Conservation (phyloP, 192 early-diverging fungal genomes). For the Spizellomyces punctatus region DNA sequence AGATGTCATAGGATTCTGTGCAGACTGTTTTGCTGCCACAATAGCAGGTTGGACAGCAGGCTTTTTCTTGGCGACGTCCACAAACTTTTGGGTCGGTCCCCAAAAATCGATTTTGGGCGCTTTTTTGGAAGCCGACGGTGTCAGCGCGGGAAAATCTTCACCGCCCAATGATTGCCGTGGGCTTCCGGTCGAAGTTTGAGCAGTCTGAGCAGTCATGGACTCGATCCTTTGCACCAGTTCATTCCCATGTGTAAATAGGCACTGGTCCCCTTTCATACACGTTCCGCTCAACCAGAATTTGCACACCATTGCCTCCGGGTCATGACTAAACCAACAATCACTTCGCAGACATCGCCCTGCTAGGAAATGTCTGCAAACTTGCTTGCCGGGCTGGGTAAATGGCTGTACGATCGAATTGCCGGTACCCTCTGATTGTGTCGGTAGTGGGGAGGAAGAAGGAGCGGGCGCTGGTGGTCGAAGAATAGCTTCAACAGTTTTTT, state of each 20-base stretch:
- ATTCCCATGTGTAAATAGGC: conserved; percentile 47
- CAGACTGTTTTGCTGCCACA: not conserved
- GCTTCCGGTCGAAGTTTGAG: not conserved
- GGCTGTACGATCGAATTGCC: not conserved
- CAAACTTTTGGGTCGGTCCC: conserved; percentile 41
- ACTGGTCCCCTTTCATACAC: conserved; percentile 46
- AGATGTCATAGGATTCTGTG: not conserved
- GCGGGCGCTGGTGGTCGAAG: not conserved
- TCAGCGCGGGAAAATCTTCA: conserved; percentile 40
- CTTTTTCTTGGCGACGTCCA: conserved; percentile 32
- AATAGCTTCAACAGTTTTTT: conserved; percentile 33
- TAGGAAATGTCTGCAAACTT: conserved; percentile 56
- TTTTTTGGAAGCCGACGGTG: not conserved
- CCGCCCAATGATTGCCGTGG: conserved; percentile 6
- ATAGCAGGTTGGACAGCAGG: not conserved
- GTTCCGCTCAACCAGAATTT: conserved; percentile 49
- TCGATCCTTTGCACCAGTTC: conserved; percentile 12
- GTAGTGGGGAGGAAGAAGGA: too few species aligned
- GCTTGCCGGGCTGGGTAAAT: conserved; percentile 17
- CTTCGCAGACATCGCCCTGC: conserved; percentile 46
- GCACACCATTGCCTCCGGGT: conserved; percentile 42
- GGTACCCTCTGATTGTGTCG: too few species aligned
- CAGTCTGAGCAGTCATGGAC: not conserved
- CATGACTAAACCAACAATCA: conserved; percentile 61
- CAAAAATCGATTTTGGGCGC: conserved; percentile 40